Evolutionary conservation across 108 stramenopile species (phyloP), one percentile per base, ranked within the genome.

Genomic region (Nannochloropsis salina): DNA sequence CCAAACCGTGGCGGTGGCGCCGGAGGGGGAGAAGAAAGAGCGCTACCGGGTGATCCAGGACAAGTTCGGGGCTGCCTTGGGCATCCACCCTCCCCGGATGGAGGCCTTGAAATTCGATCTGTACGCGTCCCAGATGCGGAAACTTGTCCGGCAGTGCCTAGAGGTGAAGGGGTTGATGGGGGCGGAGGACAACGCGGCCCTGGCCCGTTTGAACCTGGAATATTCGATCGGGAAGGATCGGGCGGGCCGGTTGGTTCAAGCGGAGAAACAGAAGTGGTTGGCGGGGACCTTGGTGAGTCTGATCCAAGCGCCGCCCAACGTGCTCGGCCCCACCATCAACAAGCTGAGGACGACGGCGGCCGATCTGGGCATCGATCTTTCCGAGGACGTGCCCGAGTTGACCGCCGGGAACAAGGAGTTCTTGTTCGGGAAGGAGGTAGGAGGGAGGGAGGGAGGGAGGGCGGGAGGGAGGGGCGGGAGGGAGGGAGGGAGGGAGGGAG

Each of bases 91-190:
- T n/a, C 61, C 61, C 1, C 15, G 61, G 61, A 74, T 74, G 61
- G 61, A 74, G 61, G 61, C 61, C 61, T 5, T 74, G 61, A 74
- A 74, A 74, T 74, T 74, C 61, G 61, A 74, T 4, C 61, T 74
- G 61, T 74, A 74, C 61, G 61, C 61, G 61, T 20, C 20, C 5
- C 15, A 74, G 61, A 74, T 74, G 61, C 61, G 61, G 61, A 74
- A 74, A 5, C n/a, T 74, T 15, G 61, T 74, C 20, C 61, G 61
- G 3, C n/a, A 15, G 2, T 74, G 61, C 61, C 4, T 74, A n/a
- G 61, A 74, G 5, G 61, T 74, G 5, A 74, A 74, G 61, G 61
- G 61, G 61, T 20, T 74, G 61, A 74, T 74, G 61, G 61, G 61
- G 20, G 61, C 61, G 61, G 61, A 74, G 20, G 61, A 74, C 61